A percentile compares a stretch with the other conserved stretches of the same genome.
phyloP scores from a whole-genome alignment of 495 filamentous ascomycete species.

The Letharia lupina region DNA sequence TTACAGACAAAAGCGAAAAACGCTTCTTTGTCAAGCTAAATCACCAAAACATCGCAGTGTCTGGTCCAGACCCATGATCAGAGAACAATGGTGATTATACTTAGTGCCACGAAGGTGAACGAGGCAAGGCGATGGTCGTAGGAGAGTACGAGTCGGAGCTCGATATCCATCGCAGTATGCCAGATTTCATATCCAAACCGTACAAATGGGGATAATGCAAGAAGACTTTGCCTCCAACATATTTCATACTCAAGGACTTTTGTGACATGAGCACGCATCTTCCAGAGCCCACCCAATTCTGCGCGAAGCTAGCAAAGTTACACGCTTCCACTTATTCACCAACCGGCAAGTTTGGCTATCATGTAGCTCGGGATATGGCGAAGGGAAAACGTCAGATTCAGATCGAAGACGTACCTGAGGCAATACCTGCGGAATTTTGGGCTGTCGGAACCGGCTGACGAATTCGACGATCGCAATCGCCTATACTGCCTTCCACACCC shows the following conservation, averaged over 20 bases:
- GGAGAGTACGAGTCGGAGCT: slow-evolving; percentile 42
- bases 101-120: slow-evolving; percentile 18
- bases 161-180: slow-evolving; percentile 35
- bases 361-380: slow-evolving; percentile 10
- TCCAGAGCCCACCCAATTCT: slow-evolving; percentile 40
- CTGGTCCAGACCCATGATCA: background rate
- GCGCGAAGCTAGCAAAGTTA: slow-evolving; percentile 33
- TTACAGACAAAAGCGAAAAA: slow-evolving; percentile 26
- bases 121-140: slow-evolving; percentile 30
- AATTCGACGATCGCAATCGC: slow-evolving; percentile 21
- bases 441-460: slow-evolving; percentile 31
- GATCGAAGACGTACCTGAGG: too few species aligned
- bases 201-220: slow-evolving; percentile 38
- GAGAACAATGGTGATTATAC: background rate
- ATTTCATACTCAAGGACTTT: slow-evolving; percentile 39
- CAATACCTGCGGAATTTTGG: too few species aligned
- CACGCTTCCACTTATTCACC: slow-evolving; percentile 37
- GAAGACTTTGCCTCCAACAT: slow-evolving; percentile 13
- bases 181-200: slow-evolving; percentile 38
- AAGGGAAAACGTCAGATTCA: too few species aligned
- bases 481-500: slow-evolving; percentile 24
- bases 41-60: background rate
- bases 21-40: slow-evolving; percentile 34
- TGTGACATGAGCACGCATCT: slow-evolving; percentile 32
- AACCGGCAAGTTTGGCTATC: slow-evolving; percentile 48